phyloP scores from a whole-genome alignment of 73 alveolate species.

The Stentor roeselii region DNA sequence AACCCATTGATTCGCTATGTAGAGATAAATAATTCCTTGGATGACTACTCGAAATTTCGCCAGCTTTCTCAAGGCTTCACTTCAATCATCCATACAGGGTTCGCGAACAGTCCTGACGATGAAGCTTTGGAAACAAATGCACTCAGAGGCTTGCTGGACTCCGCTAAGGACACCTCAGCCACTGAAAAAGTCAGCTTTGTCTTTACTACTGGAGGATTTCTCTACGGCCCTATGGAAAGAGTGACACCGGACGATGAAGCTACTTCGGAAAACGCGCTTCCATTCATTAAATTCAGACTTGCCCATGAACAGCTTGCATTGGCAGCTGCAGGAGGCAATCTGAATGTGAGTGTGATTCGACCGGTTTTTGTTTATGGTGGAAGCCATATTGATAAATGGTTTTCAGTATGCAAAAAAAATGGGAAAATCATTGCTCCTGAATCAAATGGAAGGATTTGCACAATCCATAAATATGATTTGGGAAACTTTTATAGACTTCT shows the following conservation, averaged over 20 bases:
- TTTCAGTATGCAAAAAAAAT: neutral
- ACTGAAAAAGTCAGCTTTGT: neutral
- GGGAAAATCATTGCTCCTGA: neutral
- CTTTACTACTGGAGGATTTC: neutral
- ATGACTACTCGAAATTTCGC: neutral
- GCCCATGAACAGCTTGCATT: neutral
- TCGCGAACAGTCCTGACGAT: neutral
- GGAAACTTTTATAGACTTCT: neutral
- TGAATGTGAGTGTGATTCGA: neutral
- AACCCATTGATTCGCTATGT: neutral
- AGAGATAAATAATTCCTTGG: neutral
- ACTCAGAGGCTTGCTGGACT: neutral
- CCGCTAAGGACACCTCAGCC: neutral
- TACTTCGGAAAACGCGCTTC: neutral
- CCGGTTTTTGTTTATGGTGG: neutral
- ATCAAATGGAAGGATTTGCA: neutral
- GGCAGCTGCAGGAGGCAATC: neutral
- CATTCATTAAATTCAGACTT: neutral
- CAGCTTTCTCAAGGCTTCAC: neutral
- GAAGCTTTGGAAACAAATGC: neutral
- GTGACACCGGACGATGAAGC: neutral
- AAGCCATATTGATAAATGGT: neutral
- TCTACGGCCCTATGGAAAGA: neutral
- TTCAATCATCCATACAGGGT: neutral
- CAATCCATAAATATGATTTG: neutral